Evolutionary conservation across 192 early-diverging fungal genomes (phyloP).

Genomic region (Coemansia sp.): DNA sequence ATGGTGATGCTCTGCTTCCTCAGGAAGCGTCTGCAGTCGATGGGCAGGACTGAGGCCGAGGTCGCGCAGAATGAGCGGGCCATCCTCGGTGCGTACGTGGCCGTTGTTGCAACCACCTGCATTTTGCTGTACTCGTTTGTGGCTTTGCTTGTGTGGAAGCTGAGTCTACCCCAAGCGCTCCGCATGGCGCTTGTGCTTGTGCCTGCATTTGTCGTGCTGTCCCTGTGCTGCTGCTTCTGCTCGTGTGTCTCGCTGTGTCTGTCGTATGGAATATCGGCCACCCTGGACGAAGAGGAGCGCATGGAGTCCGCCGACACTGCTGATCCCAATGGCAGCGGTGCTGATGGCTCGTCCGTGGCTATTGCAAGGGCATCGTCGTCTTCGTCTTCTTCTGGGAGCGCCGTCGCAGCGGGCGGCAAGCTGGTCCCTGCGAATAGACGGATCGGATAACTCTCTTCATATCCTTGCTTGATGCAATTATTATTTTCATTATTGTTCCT

Average conservation of each 20-base stretch:
- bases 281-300: constrained; percentile 35
- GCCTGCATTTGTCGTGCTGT: constrained; percentile 65
- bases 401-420: background rate
- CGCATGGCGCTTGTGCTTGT: constrained; percentile 63
- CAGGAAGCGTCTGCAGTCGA: constrained; percentile 47
- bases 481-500: background rate
- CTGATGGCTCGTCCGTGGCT: background rate
- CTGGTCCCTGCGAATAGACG: constrained; percentile 22
- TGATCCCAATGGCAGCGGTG: background rate
- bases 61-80: constrained; percentile 31
- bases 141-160: constrained; percentile 56
- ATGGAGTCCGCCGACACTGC: constrained; percentile 3
- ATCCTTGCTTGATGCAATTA: background rate
- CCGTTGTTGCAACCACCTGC: constrained; percentile 50
- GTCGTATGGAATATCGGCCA: constrained; percentile 40
- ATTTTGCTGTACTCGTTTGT: constrained; percentile 57
- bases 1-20: constrained; percentile 52
- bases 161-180: constrained; percentile 52
- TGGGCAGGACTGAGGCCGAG: constrained; percentile 32
- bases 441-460: constrained; percentile 16
- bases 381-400: background rate
- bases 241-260: constrained; percentile 38
- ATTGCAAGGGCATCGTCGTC: constrained; percentile 2
- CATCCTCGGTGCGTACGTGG: constrained; percentile 47
- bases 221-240: constrained; percentile 44